These are phyloP conservation scores for Trametes gibbosa DNA, from an alignment of 768 basidiomycete genomes.

Conservation along the genomic window DNA sequence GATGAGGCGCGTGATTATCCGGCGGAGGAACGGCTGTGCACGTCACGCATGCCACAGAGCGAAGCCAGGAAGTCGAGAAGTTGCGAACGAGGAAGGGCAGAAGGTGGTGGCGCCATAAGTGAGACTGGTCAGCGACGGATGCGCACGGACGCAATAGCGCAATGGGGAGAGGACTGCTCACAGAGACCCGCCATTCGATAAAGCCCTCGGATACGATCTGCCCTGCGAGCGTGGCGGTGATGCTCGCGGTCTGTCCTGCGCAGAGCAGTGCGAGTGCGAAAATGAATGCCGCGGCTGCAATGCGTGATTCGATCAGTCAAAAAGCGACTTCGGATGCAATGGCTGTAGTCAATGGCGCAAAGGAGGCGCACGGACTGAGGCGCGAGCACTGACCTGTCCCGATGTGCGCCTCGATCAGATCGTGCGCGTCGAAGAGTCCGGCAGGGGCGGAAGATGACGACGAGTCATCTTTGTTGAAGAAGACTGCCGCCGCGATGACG, in stretches of 20 bases:
- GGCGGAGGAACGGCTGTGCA: slow-evolving; percentile 66
- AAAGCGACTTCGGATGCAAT: not conserved
- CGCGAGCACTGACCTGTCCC: slow-evolving; percentile 52
- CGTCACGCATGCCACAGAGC: too few relatives aligned
- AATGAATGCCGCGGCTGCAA: slow-evolving; percentile 70
- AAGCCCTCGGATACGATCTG: slow-evolving; percentile 92
- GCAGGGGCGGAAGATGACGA: slow-evolving; percentile 46
- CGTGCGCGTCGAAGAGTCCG: slow-evolving; percentile 81
- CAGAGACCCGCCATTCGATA: slow-evolving; percentile 81
- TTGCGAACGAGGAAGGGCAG: too few relatives aligned
- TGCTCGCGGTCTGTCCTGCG: slow-evolving; percentile 83
- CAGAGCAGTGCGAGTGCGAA: slow-evolving; percentile 88
- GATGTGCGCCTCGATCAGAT: slow-evolving; percentile 60
- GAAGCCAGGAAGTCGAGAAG: not conserved
- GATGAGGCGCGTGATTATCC: slow-evolving; percentile 76
- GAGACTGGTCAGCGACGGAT: not conserved
- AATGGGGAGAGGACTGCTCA: slow-evolving; percentile 34
- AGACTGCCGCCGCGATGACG: slow-evolving; percentile 79
- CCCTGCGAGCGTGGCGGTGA: slow-evolving; percentile 87
- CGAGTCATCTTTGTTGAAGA: slow-evolving; percentile 51
- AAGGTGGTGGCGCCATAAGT: not conserved
- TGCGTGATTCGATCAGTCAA: slow-evolving; percentile 5
- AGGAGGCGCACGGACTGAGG: not conserved
- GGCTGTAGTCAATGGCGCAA: not conserved
- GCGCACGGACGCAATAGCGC: not conserved